Base-by-base conservation (phyloP, 192 early-diverging fungal genomes). In the Coemansia sp. region DNA sequence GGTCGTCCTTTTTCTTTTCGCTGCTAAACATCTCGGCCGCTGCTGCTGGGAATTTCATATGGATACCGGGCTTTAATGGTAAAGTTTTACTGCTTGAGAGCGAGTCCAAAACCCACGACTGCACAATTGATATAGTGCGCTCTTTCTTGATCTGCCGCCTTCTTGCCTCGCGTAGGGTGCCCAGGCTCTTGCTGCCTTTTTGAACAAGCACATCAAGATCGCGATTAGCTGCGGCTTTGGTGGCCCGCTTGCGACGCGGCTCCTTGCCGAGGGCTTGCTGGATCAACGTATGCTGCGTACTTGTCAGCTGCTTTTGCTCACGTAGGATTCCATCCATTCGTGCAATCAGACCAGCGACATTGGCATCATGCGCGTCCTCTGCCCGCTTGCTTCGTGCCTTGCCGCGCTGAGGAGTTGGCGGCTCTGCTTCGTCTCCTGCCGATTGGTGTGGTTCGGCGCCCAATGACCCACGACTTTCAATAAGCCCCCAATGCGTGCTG, bases 91-190 rank as follows among this genome's bases (percentile, higher is more conserved):
- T 27, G 18, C n/a, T 39, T 18, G 40, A 59, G 30, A 78, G 52
- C 11, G 71, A 76, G 2, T 68, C 47, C 45, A 82, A 29, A 9
- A 82, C 64, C 74, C 74, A 82, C 39, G 65, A 59, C 55, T 82
- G 80, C 10, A 82, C 74, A 39, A 76, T 65, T 2, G 68, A 60
- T 32, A 82, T 69, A 7, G 80, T 56, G 59, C 80, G 75, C 59
- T 82, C 80, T 58, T 82, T 82, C 22, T 82, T 82, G 38, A 76
- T 63, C 32, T 74, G 65, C n/a, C 80, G 67, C 20, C 80, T 68
- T 53, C 69, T 66, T 44, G 59, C 27, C 38, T 82, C 80, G 44
- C 80, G 80, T 9, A 70, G 22, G 11, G 61, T 41, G 45, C 65
- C 38, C 52, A 82, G 68, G 20, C 55, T 61, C 41, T 47, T 50